Conservation (phyloP, 345 rosid species). For the Hypericum perforatum region DNA sequence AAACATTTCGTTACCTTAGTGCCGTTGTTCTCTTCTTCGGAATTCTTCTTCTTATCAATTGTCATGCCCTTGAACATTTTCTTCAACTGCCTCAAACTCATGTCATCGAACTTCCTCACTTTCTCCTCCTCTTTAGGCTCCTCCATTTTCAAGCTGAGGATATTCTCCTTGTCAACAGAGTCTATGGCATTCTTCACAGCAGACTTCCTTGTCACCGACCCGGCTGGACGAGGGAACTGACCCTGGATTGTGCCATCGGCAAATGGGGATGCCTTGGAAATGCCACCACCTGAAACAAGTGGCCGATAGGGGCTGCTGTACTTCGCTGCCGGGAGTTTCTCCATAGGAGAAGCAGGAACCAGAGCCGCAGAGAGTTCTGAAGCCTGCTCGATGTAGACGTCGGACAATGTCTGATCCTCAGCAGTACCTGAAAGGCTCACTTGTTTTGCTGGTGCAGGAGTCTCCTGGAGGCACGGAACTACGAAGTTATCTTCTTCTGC, state of each 20-base stretch:
- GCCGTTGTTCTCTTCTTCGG: slow-evolving; percentile 1
- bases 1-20: slow-evolving; percentile 7
- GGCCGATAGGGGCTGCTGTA: neutral
- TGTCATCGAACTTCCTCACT: slow-evolving; percentile 4
- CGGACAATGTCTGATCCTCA: too few species aligned
- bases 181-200: slow-evolving; percentile 12
- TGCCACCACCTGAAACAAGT: neutral
- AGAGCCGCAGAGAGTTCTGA: too few species aligned
- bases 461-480: too few species aligned
- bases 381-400: too few species aligned
- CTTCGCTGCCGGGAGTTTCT: neutral
- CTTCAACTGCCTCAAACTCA: slow-evolving; percentile 38
- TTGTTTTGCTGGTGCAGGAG: too few species aligned
- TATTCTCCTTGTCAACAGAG: slow-evolving; percentile 28
- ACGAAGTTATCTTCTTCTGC: too few species aligned
- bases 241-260: neutral
- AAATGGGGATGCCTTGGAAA: neutral
- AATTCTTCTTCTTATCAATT: slow-evolving; percentile 9
- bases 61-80: slow-evolving; percentile 32
- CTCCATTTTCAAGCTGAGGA: slow-evolving; percentile 9
- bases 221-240: slow-evolving; percentile 16
- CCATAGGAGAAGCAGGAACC: neutral
- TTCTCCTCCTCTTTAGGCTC: slow-evolving; percentile 16
- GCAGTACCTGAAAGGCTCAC: too few species aligned
- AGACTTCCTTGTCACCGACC: slow-evolving; percentile 18